Percentiles rank a stretch among this genome's conserved stretches.
Evolutionary conservation across 345 rosid genomes (phyloP).

Genomic region (Lepidium sativum): DNA sequence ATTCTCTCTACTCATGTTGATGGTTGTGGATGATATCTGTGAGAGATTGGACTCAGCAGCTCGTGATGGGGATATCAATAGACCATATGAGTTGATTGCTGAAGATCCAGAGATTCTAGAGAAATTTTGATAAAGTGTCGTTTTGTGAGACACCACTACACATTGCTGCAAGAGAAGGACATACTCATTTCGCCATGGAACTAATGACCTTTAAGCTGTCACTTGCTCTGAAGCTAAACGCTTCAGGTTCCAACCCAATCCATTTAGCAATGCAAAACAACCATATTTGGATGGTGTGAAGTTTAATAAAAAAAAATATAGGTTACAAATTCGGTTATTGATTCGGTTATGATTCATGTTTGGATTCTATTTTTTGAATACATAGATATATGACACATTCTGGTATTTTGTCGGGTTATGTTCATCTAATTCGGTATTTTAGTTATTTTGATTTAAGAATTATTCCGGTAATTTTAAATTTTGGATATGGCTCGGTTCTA

Average conservation of each 20-base stretch:
- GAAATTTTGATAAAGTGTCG: not conserved
- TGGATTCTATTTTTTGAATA: no score
- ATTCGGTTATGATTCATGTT: no score
- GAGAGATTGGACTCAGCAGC: not conserved
- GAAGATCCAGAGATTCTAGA: slow-evolving; percentile 18
- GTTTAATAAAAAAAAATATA: no score
- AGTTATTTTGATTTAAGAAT: no score
- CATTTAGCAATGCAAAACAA: slow-evolving; percentile 22
- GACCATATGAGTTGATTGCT: not conserved
- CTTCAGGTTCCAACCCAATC: slow-evolving; percentile 15
- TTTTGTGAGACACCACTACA: slow-evolving; percentile 32
- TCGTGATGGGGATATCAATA: not conserved
- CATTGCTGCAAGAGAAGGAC: not conserved
- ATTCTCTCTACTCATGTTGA: no score
- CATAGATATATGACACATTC: no score
- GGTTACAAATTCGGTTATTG: no score
- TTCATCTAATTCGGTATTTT: no score
- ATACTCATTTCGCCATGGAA: slow-evolving; percentile 27
- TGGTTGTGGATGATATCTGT: not conserved
- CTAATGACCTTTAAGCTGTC: slow-evolving; percentile 21
- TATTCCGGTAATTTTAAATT: no score
- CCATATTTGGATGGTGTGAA: not conserved
- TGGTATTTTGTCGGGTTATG: no score
- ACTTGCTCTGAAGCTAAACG: slow-evolving; percentile 24
- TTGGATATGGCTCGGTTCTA: no score